A percentile compares a stretch with the other conserved stretches of the same genome.
Evolutionary conservation across 2,329 filamentous ascomycete species (phyloP).

Genomic region (Epichloe glyceriae): DNA sequence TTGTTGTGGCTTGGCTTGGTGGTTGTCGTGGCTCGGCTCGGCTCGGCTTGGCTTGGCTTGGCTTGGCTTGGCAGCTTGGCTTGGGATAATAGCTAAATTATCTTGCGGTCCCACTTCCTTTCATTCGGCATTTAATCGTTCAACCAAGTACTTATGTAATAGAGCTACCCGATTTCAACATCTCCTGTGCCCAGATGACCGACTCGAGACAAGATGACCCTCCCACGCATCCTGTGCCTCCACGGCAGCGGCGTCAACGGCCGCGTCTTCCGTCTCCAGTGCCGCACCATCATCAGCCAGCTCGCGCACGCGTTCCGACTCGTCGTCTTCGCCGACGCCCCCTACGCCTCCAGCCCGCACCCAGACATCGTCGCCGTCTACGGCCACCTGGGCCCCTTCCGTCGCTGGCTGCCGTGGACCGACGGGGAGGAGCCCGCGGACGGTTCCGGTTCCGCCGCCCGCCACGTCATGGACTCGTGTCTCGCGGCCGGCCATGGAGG

Average conservation of each 20-base stretch:
- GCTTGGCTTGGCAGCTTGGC: no score
- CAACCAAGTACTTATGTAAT: no score
- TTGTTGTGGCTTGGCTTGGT: no score
- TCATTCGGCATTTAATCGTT: no score
- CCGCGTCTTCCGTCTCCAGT: slow-evolving; percentile 55
- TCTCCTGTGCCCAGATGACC: no score
- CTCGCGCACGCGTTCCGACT: slow-evolving; percentile 51
- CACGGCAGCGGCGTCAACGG: slow-evolving; percentile 67
- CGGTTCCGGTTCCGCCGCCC: slow-evolving; percentile 24
- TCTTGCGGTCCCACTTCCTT: no score
- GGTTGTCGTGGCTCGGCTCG: no score
- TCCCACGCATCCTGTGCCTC: slow-evolving; percentile 65
- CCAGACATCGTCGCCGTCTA: slow-evolving; percentile 53
- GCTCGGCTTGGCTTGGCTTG: no score
- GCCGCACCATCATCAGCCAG: slow-evolving; percentile 36
- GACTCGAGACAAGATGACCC: slow-evolving; percentile 8
- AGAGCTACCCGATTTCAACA: neutral
- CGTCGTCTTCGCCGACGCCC: slow-evolving; percentile 59
- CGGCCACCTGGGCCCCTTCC: slow-evolving; percentile 52
- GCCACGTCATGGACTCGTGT: slow-evolving; percentile 27
- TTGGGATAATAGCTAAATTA: no score
- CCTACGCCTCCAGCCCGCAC: slow-evolving; percentile 49
- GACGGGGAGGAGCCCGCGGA: slow-evolving; percentile 29
- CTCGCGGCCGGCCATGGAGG: slow-evolving; percentile 35
- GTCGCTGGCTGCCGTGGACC: slow-evolving; percentile 46